These are phyloP conservation scores for Penicillium sp. DNA, from an alignment of 2,329 filamentous ascomycete genomes.

Conservation along the genomic window DNA sequence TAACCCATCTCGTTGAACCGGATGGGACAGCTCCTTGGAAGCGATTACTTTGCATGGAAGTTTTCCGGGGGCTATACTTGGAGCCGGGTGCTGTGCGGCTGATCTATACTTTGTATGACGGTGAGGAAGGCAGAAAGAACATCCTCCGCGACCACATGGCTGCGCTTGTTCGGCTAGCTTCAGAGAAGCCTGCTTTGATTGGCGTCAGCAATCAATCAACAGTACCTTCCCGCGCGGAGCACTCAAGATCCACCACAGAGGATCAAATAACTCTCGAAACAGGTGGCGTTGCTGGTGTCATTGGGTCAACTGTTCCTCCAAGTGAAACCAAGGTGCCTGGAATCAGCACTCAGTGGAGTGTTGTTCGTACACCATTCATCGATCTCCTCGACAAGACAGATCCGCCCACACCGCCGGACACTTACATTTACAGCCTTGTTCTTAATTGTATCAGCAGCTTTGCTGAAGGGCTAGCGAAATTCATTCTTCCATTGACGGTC, in stretches of 20 bases:
- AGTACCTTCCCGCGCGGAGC: conserved; percentile 64
- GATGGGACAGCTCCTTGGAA: conserved; percentile 80
- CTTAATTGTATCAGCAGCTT: conserved; percentile 85
- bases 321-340: conserved; percentile 67
- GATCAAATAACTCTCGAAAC: conserved; percentile 90
- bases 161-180: conserved; percentile 85
- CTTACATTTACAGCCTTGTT: conserved; percentile 87
- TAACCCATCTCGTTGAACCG: conserved; percentile 85
- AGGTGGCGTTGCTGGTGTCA: conserved; percentile 81
- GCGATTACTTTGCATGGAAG: conserved; percentile 83
- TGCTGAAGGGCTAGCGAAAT: conserved; percentile 89
- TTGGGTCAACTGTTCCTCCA: conserved; percentile 67
- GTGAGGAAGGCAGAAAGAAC: conserved; percentile 66
- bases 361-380: conserved; percentile 79
- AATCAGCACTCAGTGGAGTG: conserved; percentile 90
- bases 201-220: conserved; percentile 87
- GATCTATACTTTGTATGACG: conserved; percentile 79
- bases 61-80: conserved; percentile 80
- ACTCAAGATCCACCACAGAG: conserved; percentile 57
- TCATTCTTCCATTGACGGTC: conserved; percentile 86
- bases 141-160: conserved; percentile 80
- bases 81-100: conserved; percentile 75
- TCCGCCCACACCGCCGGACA: conserved; percentile 78
- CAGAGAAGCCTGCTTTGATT: conserved; percentile 85
- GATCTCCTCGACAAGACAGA: conserved; percentile 93